A percentile compares a stretch with the other conserved stretches of the same genome.
phyloP scores from a whole-genome alignment of 2,329 filamentous ascomycete species.

The Elsinoe necatrix region DNA sequence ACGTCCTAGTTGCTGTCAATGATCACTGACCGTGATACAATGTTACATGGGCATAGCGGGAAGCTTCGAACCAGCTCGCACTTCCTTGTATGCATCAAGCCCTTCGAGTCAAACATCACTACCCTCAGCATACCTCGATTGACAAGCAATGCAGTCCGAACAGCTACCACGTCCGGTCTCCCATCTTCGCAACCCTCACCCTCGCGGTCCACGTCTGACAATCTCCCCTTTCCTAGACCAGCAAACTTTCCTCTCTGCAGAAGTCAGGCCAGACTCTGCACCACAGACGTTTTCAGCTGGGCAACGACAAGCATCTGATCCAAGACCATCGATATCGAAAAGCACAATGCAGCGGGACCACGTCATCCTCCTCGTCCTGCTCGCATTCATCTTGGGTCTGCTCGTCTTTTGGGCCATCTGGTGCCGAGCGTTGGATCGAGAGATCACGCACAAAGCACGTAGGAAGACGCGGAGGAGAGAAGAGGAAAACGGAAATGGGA shows the following conservation, averaged over 20 bases:
- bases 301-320: no score
- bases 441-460: neutral
- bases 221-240: neutral
- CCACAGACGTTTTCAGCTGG: no score
- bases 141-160: neutral
- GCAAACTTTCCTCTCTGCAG: neutral
- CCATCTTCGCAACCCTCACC: neutral
- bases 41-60: no score
- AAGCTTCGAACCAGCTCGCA: no score
- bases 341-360: neutral
- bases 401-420: neutral
- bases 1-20: no score
- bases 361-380: constrained; percentile 7
- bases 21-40: no score
- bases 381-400: neutral
- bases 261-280: no score
- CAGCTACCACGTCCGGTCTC: neutral
- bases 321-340: neutral
- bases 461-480: neutral
- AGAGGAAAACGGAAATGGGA: neutral
- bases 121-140: no score
- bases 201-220: neutral
- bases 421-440: neutral
- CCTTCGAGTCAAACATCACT: no score
- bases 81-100: no score